phyloP scores from a whole-genome alignment of 169 alveolate species.

The Plasmodium gonderi region DNA sequence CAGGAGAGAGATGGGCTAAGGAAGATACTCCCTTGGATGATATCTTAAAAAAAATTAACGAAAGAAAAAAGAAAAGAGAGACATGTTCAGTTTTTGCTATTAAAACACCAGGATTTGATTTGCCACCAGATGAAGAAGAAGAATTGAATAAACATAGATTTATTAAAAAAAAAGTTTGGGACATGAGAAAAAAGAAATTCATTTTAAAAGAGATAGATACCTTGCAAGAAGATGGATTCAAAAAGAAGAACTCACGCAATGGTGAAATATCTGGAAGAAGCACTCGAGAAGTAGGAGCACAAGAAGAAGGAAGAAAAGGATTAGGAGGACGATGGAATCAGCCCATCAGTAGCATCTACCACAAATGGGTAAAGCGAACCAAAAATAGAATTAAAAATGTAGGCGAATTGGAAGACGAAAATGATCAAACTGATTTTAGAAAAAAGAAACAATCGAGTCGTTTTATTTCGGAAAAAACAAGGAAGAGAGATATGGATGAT shows the following conservation, averaged over 20 bases:
- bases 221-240: conserved; percentile 28
- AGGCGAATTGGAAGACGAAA: conserved; percentile 79
- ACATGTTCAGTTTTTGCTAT: conserved; percentile 32
- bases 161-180: conserved; percentile 77
- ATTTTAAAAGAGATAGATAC: conserved; percentile 63
- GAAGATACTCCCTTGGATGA: conserved; percentile 66
- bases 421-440: not conserved
- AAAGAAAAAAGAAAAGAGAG: conserved; percentile 35
- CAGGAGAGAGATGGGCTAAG: not conserved
- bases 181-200: conserved; percentile 74
- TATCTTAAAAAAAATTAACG: conserved; percentile 62
- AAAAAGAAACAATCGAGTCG: not conserved
- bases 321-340: no score
- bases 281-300: not conserved
- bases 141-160: conserved; percentile 76
- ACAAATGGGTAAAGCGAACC: conserved; percentile 78
- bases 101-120: conserved; percentile 73
- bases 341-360: conserved; percentile 69
- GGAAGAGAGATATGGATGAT: not conserved
- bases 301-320: not conserved
- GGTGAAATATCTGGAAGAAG: conserved; percentile 5
- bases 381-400: conserved; percentile 77
- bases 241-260: conserved; percentile 47
- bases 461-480: not conserved
- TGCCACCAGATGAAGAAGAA: conserved; percentile 81